Evolutionary conservation across 163 green algal genomes (phyloP).

Genomic region (Scenedesmus sp.): DNA sequence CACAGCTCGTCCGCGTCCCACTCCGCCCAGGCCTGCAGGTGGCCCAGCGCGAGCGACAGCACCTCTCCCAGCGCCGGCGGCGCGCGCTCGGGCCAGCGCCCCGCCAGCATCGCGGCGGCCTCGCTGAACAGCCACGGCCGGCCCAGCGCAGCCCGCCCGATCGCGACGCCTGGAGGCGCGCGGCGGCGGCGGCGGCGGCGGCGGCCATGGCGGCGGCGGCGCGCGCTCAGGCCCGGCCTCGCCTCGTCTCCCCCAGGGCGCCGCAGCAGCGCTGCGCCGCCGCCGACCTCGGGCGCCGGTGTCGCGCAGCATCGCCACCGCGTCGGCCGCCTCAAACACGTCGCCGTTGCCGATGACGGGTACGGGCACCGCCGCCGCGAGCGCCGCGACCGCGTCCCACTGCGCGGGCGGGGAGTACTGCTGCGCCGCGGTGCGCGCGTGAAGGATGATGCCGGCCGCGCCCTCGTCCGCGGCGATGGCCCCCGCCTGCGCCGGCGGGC

Average conservation of each 20-base stretch:
- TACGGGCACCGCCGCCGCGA: slow-evolving; percentile 49
- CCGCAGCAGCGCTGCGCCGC: no score
- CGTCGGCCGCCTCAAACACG: slow-evolving; percentile 59
- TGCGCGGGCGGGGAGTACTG: slow-evolving; percentile 57
- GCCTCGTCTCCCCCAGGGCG: no score
- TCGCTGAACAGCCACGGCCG: slow-evolving; percentile 57
- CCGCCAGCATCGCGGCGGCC: slow-evolving; percentile 36
- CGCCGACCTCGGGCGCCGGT: slow-evolving; percentile 52
- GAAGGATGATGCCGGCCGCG: slow-evolving; percentile 56
- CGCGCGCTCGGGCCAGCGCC: neutral
- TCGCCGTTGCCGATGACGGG: slow-evolving; percentile 71
- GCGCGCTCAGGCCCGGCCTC: no score
- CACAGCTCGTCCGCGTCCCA: slow-evolving; percentile 47
- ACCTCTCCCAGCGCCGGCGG: slow-evolving; percentile 28
- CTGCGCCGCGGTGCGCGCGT: slow-evolving; percentile 67
- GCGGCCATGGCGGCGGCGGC: no score
- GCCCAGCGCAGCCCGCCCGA: slow-evolving; percentile 53
- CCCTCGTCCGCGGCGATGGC: slow-evolving; percentile 55
- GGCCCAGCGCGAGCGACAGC: slow-evolving; percentile 21
- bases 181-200: no score
- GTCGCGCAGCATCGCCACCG: slow-evolving; percentile 51
- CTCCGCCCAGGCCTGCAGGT: slow-evolving; percentile 30
- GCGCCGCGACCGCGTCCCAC: slow-evolving; percentile 59
- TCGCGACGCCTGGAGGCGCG: slow-evolving; percentile 54
- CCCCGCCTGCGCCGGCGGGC: slow-evolving; percentile 61